Evolutionary conservation across 1,284 basidiomycete species (phyloP), one percentile per base, ranked within the genome.

Genomic region (Heterobasidion irregulare): DNA sequence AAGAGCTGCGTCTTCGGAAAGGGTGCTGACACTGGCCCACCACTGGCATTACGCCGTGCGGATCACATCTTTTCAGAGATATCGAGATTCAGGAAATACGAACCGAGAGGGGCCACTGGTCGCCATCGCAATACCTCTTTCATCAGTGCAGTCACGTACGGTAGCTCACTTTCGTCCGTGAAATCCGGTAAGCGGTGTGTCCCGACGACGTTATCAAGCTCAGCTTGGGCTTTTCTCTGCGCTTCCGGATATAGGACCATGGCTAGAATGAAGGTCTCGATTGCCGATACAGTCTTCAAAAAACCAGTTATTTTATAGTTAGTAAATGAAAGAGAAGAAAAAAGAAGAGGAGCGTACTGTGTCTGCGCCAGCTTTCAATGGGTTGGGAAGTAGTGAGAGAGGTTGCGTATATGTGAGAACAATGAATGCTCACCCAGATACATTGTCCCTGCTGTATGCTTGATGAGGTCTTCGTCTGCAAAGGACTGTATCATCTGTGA

Each of bases 211-310:
- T 50, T 15, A 16, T 54, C 55, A 6, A 56, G 52, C 56, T 72
- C 68, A 2, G 55, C 57, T 46, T 71, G 70, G 13, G 64, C 64
- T 35, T 58, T 59, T 1, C 45, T 34, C 48, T 64, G 64, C 15
- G 62, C 57, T 8, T 63, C 59, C 2, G 65, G 66, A 51, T 62
- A 60, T 13, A 63, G 54, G 7, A 59, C 53, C 62, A 65, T 66
- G 8, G 64, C 62, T 6, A 65, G 60, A 48, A 62, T 54, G 54
- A 64, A 64, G 1, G 59, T 56, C 9, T 53, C 49, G 8, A 64
- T 13, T 1, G 61, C 53, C 9, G 65, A 57, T 3, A 60, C 58
- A 7, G 62, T 58, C 65, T 64, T 34, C 12, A 35, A 3, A 26
- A 15, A 26, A 26, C 26, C 26, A 26, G 26, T 26, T 26, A 36